These are phyloP conservation scores for Penicillium polonicum DNA, from an alignment of 2,329 filamentous ascomycete genomes.

Conservation along the genomic window DNA sequence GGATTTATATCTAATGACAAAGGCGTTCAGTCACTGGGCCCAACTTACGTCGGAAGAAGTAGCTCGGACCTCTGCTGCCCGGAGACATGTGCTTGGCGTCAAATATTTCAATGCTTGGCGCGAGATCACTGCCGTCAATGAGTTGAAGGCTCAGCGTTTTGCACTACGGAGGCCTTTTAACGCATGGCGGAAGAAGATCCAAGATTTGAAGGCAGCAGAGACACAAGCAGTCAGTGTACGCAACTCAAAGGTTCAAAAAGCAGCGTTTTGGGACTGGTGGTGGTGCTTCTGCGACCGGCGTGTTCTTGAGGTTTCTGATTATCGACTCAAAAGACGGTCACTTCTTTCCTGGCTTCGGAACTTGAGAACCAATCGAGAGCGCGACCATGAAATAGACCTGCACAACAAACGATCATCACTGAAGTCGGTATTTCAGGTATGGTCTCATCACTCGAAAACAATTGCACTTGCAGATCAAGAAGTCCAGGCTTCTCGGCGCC, in stretches of 20 bases:
- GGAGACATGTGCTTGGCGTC: constrained; percentile 67
- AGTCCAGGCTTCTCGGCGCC: constrained; percentile 33
- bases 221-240: constrained; percentile 33
- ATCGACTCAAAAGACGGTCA: constrained; percentile 42
- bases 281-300: constrained; percentile 46
- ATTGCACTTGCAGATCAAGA: constrained; percentile 30
- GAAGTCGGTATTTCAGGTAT: constrained; percentile 33
- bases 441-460: constrained; percentile 34
- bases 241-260: constrained; percentile 31
- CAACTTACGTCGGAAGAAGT: constrained; percentile 63
- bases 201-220: constrained; percentile 37
- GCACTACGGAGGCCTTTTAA: constrained; percentile 55
- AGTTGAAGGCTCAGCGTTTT: constrained; percentile 53
- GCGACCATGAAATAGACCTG: constrained; percentile 39
- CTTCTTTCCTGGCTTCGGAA: constrained; percentile 43
- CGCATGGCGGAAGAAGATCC: constrained; percentile 51
- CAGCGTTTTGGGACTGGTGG: constrained; percentile 45
- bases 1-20: constrained; percentile 63
- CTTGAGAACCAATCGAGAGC: constrained; percentile 42
- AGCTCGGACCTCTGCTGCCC: constrained; percentile 65
- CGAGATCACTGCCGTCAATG: constrained; percentile 62
- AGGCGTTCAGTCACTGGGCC: constrained; percentile 69
- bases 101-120: constrained; percentile 70
- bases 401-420: constrained; percentile 31
- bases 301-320: constrained; percentile 45